Evolutionary conservation across 2,329 filamentous ascomycete genomes (phyloP), one percentile per base, ranked within the genome.

Genomic region (Pseudogymnoascus sp.): DNA sequence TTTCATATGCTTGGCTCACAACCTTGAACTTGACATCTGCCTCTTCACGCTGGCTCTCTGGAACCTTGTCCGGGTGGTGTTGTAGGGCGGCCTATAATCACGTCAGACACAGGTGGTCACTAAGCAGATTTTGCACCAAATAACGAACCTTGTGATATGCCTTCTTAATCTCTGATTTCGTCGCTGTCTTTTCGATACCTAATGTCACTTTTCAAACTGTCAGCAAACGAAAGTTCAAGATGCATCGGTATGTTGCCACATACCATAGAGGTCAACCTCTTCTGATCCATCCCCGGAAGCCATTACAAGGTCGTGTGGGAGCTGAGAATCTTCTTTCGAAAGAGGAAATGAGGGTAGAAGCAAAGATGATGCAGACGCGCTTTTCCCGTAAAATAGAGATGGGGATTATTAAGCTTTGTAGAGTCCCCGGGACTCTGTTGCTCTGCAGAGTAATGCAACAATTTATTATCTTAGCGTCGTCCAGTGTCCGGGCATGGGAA

Each of bases 61-160:
- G 81, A 62, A 96, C 94, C 78, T 99, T 99, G 78, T 99, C 94
- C 54, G 94, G 94, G 72, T 99, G 94, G 72, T 92, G 89, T 73
- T 86, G 84, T 60, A 97, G 82, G 10, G 93, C 92, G 66, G 91
- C 87, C 91, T 95, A 68, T 60, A 62, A 35, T 58, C 29, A 62
- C 61, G 64, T 71, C 66, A 66, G 62, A 47, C 31, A 21, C 26
- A 60, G 61, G 41, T 64, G 61, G 33, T 21, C 60, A 50, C 33
- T 15, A 6, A 11, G 26, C 26, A 40, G 39, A 31, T 58, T 60
- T 59, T 60, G 58, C 35, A 58, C 26, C 61, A 61, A 37, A 47
- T 63, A 59, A 72, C 77, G 68, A 69, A 92, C 92, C 84, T 96
- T 97, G 77, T 93, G 89, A 78, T 97, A 97, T 64, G 92, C 92